Evolutionary conservation across 2,329 filamentous ascomycete genomes (phyloP).

Genomic region (Fusarium sp.): DNA sequence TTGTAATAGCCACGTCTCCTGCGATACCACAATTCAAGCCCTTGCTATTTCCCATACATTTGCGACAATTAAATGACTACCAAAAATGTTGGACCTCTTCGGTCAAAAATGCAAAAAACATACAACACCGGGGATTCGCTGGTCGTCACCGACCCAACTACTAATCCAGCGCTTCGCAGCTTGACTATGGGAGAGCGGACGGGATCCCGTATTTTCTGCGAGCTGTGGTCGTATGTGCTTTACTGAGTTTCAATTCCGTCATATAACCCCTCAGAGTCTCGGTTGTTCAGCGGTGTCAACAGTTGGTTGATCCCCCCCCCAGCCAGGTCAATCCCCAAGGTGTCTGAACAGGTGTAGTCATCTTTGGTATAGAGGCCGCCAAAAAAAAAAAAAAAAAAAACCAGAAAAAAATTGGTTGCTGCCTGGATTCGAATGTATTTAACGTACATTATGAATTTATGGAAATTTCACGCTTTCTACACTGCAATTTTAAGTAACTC

Average conservation of each 20-base stretch:
- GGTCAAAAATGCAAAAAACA: neutral
- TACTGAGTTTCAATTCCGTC: rapidly evolving
- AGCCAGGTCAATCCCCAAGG: too few relatives aligned
- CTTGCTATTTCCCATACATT: neutral
- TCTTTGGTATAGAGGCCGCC: too few relatives aligned
- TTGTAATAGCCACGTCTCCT: neutral
- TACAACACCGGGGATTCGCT: conserved; percentile 16
- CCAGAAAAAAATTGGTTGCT: too few relatives aligned
- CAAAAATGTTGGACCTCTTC: neutral
- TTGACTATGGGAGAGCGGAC: conserved; percentile 22
- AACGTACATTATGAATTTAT: too few relatives aligned
- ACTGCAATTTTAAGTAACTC: neutral
- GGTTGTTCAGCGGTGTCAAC: too few relatives aligned
- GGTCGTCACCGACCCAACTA: conserved; percentile 25
- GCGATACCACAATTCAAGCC: too few relatives aligned
- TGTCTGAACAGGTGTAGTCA: too few relatives aligned
- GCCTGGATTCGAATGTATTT: too few relatives aligned
- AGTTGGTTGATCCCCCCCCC: too few relatives aligned
- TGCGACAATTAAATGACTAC: neutral
- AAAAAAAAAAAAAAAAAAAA: too few relatives aligned
- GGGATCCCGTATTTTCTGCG: conserved; percentile 21
- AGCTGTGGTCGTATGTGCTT: conserved; percentile 11
- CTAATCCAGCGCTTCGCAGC: conserved; percentile 21
- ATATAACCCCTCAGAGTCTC: rapidly evolving
- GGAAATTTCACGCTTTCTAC: too few relatives aligned